Percentiles rank a stretch among this genome's conserved stretches.
phyloP scores from a whole-genome alignment of 1,284 basidiomycete genomes.

The Apiotrichum sp. region DNA sequence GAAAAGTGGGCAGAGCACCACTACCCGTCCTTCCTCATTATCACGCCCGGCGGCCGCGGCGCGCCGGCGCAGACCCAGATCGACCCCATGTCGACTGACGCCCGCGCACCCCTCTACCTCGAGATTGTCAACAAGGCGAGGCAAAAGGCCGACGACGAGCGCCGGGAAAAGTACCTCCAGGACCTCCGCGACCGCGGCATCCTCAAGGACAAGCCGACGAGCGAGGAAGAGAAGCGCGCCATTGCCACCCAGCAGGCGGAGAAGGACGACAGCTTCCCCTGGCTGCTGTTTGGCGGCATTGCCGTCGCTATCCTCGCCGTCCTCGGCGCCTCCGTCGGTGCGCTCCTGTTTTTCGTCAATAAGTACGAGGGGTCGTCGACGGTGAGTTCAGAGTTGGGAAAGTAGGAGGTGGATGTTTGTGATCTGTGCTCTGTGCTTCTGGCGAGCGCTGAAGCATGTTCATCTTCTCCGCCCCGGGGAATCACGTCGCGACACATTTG shows the following conservation, averaged over 20 bases:
- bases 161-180: constrained; percentile 31
- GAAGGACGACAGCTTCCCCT: constrained; percentile 5
- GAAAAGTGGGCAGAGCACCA: constrained; percentile 86
- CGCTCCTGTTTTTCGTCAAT: background rate
- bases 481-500: no score
- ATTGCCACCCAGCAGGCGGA: background rate
- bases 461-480: no score
- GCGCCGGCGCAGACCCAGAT: constrained; percentile 40
- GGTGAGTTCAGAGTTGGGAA: no score
- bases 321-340: background rate
- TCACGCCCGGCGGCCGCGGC: constrained; percentile 44
- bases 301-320: constrained; percentile 1
- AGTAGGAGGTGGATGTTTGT: no score
- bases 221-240: background rate
- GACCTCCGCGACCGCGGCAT: constrained; percentile 18
- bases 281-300: background rate
- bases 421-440: no score
- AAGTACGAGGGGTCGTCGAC: constrained; percentile 2
- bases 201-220: constrained; percentile 7
- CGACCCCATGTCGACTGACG: constrained; percentile 53
- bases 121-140: constrained; percentile 27
- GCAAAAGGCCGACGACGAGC: constrained; percentile 22
- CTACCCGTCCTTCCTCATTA: constrained; percentile 73
- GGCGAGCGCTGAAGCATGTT: no score
- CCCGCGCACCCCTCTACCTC: constrained; percentile 48